Evolutionary conservation across 179 eudicot genomes (phyloP), one percentile per base, ranked within the genome.

Genomic region (Spinacia oleracea): DNA sequence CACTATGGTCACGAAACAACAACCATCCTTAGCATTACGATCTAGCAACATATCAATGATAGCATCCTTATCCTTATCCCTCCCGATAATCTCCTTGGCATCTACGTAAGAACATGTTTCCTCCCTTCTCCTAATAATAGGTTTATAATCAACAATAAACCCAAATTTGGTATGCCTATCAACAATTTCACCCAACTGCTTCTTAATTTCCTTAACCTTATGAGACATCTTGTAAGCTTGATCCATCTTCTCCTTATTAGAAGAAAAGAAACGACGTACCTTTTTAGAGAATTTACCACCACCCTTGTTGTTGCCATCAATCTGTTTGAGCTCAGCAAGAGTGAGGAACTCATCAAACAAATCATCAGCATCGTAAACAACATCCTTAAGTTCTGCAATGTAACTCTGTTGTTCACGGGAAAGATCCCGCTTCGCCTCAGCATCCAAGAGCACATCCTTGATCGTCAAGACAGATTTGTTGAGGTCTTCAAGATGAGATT

Each of bases 321-420:
- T 66, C n/a, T 9, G 38, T 43, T n/a, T 66, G 46, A 20, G n/a
- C n/a, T n/a, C n/a, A n/a, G n/a, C n/a, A n/a, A n/a, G n/a, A n/a
- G n/a, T 21, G 25, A 1, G 43, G 2, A 67, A 1, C 29, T 65
- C 70, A 7, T 66, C 70, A 21, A 66, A 66, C 46, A 66, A n/a
- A 38, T 66, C 70, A 21, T 68, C 72, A 42, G 72, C 72, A n/a
- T 68, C 72, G 42, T 68, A 68, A 40, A 68, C 50, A 68, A 46
- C 72, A 68, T 68, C 72, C 51, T 68, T 68, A 27, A 42, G 72
- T 2, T 68, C n/a, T 18, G 40, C 18, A 14, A 68, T 68, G 31
- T 38, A 68, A 18, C n/a, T 27, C 4, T 4, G 16, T 42, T 10
- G 50, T 40, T 2, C 29, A 0, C 38, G 3, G 31, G 31, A 21